phyloP scores from a whole-genome alignment of 179 eudicot species.

The Corrigiola litoralis region DNA sequence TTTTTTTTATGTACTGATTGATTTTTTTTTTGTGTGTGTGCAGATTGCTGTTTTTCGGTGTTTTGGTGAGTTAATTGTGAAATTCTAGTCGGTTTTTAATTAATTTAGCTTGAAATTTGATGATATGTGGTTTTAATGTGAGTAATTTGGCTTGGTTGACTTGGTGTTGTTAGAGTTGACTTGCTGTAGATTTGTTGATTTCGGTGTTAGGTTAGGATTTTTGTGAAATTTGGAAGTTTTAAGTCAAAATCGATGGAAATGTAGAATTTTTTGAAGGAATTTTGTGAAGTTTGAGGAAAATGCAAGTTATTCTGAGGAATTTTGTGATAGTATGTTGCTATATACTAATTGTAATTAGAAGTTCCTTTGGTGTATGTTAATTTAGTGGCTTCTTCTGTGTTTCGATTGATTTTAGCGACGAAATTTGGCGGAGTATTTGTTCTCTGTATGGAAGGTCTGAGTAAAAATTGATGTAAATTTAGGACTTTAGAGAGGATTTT shows the following conservation, averaged over 20 bases:
- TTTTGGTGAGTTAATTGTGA: conserved; percentile 45
- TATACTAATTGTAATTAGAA: too few relatives aligned
- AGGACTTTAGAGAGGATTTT: too few relatives aligned
- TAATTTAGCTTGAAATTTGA: background rate
- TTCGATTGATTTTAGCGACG: background rate
- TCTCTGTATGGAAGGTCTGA: background rate
- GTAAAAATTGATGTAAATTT: too few relatives aligned
- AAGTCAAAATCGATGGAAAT: too few relatives aligned
- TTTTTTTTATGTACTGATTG: background rate
- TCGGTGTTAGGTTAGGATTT: background rate
- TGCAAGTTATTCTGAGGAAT: too few relatives aligned
- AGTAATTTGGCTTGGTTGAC: conserved; percentile 11
- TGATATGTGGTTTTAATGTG: background rate
- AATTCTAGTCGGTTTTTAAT: too few relatives aligned
- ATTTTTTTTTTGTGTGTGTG: conserved; percentile 9
- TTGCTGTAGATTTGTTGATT: background rate
- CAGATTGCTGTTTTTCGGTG: conserved; percentile 65
- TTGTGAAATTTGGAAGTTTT: too few relatives aligned
- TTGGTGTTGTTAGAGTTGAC: conserved; percentile 8
- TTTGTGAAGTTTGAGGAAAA: too few relatives aligned
- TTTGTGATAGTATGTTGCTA: too few relatives aligned
- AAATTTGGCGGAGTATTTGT: background rate
- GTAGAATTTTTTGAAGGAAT: too few relatives aligned
- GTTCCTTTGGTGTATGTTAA: too few relatives aligned
- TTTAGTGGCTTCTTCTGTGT: background rate